These are phyloP conservation scores for Phaeophleospora eucalypticola DNA, from an alignment of 2,329 filamentous ascomycete species.

Conservation along the genomic window DNA sequence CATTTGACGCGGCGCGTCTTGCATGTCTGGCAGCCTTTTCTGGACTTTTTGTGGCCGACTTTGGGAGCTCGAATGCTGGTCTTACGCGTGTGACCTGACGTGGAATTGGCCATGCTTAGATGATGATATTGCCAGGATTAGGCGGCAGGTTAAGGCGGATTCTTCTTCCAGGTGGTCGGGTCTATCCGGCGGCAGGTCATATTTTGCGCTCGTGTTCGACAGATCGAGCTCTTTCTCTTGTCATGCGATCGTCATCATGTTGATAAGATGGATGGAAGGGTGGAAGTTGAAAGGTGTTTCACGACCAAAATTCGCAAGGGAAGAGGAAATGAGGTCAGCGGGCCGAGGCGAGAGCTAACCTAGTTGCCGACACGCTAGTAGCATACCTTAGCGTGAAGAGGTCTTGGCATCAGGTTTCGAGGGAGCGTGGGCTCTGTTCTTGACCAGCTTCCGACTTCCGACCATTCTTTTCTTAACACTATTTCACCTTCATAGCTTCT, in stretches of 20 bases:
- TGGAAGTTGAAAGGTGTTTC: neutral
- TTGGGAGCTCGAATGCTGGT: conserved; percentile 21
- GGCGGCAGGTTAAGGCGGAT: conserved; percentile 3
- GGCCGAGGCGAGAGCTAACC: neutral
- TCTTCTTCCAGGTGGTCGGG: neutral
- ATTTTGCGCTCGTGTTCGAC: neutral
- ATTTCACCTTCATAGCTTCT: neutral
- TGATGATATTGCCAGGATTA: neutral
- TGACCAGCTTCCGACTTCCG: no score
- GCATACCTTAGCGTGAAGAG: no score
- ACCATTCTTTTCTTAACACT: neutral
- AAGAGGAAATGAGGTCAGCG: neutral
- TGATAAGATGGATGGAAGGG: neutral
- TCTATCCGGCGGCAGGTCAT: neutral
- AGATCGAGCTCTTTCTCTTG: neutral
- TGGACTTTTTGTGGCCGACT: conserved; percentile 49
- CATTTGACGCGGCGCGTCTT: conserved; percentile 55
- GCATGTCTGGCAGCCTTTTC: conserved; percentile 54
- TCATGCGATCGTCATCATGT: neutral
- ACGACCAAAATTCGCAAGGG: neutral
- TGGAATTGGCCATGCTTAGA: conserved; percentile 1
- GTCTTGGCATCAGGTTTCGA: no score
- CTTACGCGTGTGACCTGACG: neutral
- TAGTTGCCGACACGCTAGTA: neutral
- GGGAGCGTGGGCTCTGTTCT: no score